These are phyloP conservation scores for Cocos nucifera DNA, from an alignment of 176 grass and related monocot genomes.

Conservation along the genomic window DNA sequence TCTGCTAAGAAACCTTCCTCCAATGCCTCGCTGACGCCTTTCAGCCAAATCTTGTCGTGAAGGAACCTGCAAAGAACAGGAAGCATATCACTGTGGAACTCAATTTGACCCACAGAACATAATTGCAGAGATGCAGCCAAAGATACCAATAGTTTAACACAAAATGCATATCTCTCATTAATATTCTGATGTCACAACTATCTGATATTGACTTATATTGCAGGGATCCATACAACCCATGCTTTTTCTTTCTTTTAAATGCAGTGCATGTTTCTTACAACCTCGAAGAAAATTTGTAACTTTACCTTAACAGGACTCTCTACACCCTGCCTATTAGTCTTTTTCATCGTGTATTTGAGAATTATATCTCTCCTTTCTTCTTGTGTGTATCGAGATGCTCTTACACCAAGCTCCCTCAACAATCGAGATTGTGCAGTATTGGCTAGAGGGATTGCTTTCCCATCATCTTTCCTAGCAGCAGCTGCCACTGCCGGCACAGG, in stretches of 20 bases:
- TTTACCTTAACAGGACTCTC: slow-evolving; percentile 57
- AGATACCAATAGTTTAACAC: neutral
- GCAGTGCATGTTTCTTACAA: neutral
- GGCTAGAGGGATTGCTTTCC: slow-evolving; percentile 20
- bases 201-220: no score
- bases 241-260: neutral
- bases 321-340: slow-evolving; percentile 38
- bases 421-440: slow-evolving; percentile 23
- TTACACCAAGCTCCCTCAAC: slow-evolving; percentile 36
- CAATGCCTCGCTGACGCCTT: slow-evolving; percentile 52
- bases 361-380: slow-evolving; percentile 78
- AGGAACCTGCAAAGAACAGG: slow-evolving; percentile 38
- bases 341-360: slow-evolving; percentile 53
- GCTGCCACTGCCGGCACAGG: neutral
- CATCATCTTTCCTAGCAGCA: slow-evolving; percentile 7
- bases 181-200: no score
- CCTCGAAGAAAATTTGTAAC: slow-evolving; percentile 18
- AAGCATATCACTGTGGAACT: neutral
- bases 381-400: slow-evolving; percentile 33
- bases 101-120: neutral
- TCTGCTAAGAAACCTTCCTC: slow-evolving; percentile 56
- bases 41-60: slow-evolving; percentile 63
- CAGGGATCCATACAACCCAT: no score
- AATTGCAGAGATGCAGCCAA: neutral
- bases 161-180: no score